phyloP scores from a whole-genome alignment of 257 asterid genomes.

The Nicotiana paniculata region DNA sequence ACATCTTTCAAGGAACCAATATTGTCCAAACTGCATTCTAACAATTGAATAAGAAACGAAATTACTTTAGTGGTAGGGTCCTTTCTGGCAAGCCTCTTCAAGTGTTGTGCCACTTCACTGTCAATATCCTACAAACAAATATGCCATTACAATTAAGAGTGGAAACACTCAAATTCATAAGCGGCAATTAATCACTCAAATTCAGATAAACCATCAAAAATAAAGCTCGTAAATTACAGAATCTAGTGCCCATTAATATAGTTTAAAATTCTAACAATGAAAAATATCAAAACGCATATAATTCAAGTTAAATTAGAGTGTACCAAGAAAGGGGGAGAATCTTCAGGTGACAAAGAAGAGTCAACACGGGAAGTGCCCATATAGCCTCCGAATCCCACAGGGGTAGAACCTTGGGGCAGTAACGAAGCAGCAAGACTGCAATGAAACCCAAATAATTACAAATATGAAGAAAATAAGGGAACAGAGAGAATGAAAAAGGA shows the following conservation, averaged over 20 bases:
- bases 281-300: background rate
- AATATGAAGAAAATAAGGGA: background rate
- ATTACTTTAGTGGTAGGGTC: slow-evolving; percentile 91
- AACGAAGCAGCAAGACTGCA: slow-evolving; percentile 88
- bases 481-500: background rate
- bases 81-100: slow-evolving; percentile 90
- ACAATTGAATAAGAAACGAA: background rate
- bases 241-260: background rate
- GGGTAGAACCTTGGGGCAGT: slow-evolving; percentile 64
- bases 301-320: slow-evolving; percentile 2
- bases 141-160: slow-evolving; percentile 2
- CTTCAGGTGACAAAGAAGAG: slow-evolving; percentile 52
- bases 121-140: slow-evolving; percentile 57
- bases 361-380: slow-evolving; percentile 87
- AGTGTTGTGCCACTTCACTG: slow-evolving; percentile 78
- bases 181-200: background rate
- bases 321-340: slow-evolving; percentile 52
- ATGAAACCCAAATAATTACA: background rate
- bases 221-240: background rate
- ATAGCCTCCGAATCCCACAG: slow-evolving; percentile 91
- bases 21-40: background rate
- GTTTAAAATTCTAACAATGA: background rate
- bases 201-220: background rate
- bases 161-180: background rate
- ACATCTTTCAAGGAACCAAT: background rate